Conservation (phyloP, 1,139 yeast species). For the Eremothecium sinecaudum region DNA sequence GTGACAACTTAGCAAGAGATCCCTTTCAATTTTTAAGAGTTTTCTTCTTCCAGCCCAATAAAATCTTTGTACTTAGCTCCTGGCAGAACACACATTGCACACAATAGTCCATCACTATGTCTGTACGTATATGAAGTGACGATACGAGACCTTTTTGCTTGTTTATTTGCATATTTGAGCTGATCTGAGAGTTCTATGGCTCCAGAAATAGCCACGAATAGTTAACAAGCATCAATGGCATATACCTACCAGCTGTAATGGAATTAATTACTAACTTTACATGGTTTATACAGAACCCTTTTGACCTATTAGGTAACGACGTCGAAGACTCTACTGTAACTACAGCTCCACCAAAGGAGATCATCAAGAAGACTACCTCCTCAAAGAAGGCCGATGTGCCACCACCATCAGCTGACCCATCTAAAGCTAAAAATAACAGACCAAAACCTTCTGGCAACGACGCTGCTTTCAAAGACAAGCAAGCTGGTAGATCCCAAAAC, state of each 20-base stretch:
- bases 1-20: too few relatives aligned
- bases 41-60: background rate
- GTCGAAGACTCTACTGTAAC: conserved; percentile 58
- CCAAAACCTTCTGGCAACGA: conserved; percentile 75
- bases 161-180: too few relatives aligned
- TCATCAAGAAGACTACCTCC: conserved; percentile 74
- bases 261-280: too few relatives aligned
- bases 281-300: conserved; percentile 42
- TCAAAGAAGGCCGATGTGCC: conserved; percentile 83
- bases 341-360: conserved; percentile 52
- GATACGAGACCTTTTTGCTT: too few relatives aligned
- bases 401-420: conserved; percentile 73
- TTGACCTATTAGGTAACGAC: conserved; percentile 60
- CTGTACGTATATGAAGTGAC: background rate
- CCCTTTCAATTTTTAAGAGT: too few relatives aligned
- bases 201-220: too few relatives aligned
- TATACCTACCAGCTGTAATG: too few relatives aligned
- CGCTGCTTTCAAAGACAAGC: conserved; percentile 72
- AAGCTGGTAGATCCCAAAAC: conserved; percentile 59
- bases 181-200: too few relatives aligned
- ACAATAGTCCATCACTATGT: background rate
- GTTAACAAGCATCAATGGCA: too few relatives aligned
- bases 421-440: conserved; percentile 68
- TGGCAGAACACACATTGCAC: background rate
- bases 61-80: background rate